Evolutionary conservation across 2,329 filamentous ascomycete species (phyloP).

Genomic region (Diaporthe amygdali): DNA sequence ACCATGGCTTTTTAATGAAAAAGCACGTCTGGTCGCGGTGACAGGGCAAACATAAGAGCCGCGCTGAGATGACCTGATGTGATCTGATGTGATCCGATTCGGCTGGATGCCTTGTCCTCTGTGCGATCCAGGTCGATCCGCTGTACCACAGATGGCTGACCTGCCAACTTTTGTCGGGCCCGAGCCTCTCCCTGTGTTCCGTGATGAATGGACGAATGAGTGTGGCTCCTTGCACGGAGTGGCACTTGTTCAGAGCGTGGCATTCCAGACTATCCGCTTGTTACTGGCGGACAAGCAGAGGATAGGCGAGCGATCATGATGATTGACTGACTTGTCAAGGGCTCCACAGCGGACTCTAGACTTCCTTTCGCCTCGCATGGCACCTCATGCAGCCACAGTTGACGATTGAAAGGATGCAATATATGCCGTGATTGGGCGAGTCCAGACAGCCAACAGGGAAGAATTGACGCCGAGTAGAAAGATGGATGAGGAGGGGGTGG

Average conservation of each 20-base stretch:
- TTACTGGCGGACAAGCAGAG: not conserved
- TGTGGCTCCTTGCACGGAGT: not conserved
- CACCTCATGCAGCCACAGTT: constrained; percentile 9
- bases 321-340: not conserved
- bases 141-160: not conserved
- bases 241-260: not conserved
- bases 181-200: not conserved
- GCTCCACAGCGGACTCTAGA: constrained; percentile 14
- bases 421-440: constrained; percentile 24
- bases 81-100: not conserved
- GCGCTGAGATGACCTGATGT: not conserved
- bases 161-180: not conserved
- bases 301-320: not conserved
- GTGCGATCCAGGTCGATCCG: not conserved
- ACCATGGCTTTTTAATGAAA: not conserved
- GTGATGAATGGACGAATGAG: constrained; percentile 9
- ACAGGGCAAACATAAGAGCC: not conserved
- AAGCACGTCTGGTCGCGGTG: not conserved
- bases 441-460: not conserved
- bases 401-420: not conserved
- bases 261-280: constrained; percentile 2
- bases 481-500: not conserved
- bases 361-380: constrained; percentile 10
- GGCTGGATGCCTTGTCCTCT: not conserved
- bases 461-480: constrained; percentile 6